Base-by-base conservation (phyloP, 257 asterid genomes). In the Oldenlandia corymbosa region DNA sequence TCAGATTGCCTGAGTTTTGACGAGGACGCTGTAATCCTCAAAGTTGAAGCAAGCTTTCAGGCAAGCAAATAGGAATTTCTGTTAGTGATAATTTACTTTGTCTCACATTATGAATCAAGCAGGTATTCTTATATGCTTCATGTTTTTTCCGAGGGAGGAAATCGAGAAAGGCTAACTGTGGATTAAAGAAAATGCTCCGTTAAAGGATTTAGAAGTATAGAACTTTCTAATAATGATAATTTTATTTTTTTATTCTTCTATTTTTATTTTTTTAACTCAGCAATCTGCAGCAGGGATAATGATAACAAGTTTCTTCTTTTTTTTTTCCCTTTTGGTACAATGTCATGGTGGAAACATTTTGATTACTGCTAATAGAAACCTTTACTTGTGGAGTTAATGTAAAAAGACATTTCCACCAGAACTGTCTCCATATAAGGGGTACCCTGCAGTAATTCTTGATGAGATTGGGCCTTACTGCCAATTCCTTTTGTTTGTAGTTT, bases 1-100 rank as follows among this genome's bases (percentile, higher is more conserved):
- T 71, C 89, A 60, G 85, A 84, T 71, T 77, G 73, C 58, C 76
- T 73, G 63, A 81, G 75, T 78, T 83, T 78, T 64, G 91, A 85
- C 74, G 96, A 87, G 68, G 84, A 87, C 48, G 96, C 89, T 75
- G 64, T 92, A 72, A 78, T 89, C 63, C 83, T 89, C 74, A 92
- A 82, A 89, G 99, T 85, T 77, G 99, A 95, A 71, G 97, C 85
- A 76, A 84, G 85, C 86, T 87, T 92, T 65, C 90, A 92, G 99
- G 99, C 78, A 87, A 78, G 72, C 59, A 65, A 60, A 28, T 43
- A 30, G n/a, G 27, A 61, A 30, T 1, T 46, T 14, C 30, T 51
- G 47, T 55, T 58, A 28, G 60, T 58, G 31, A 67, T 20, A 31
- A 18, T 30, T 47, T 27, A 16, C 14, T n/a, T 57, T 20, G 27